Conservation (phyloP, 805 yeast genomes). For the Saccharomycopsis vini region DNA sequence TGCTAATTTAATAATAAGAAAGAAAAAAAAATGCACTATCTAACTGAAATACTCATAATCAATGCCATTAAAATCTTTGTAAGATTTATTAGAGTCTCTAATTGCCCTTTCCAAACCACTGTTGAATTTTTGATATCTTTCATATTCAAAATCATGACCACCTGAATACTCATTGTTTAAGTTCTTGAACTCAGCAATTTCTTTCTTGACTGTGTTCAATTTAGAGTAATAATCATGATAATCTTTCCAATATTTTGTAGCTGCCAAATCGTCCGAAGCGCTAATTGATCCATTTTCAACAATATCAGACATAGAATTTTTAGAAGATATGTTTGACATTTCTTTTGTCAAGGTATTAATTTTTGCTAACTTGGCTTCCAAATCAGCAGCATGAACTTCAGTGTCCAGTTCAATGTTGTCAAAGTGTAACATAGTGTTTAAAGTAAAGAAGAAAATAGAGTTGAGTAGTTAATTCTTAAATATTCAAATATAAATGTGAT, state of each 20-base stretch:
- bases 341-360: constrained; percentile 16
- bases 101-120: constrained; percentile 13
- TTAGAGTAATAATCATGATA: constrained; percentile 17
- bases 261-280: constrained; percentile 2
- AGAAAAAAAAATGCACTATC: no score
- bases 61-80: constrained; percentile 18
- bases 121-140: constrained; percentile 12
- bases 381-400: constrained; percentile 11
- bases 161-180: constrained; percentile 18
- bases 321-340: constrained; percentile 15
- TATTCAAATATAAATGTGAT: no score
- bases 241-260: constrained; percentile 18
- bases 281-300: background rate
- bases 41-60: constrained; percentile 15
- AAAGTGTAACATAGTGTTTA: no score
- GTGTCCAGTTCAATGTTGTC: no score
- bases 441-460: no score
- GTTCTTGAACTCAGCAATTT: constrained; percentile 16
- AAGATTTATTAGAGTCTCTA: constrained; percentile 16
- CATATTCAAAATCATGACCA: constrained; percentile 16
- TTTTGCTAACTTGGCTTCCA: constrained; percentile 16
- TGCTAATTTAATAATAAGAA: no score
- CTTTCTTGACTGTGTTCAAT: constrained; percentile 15
- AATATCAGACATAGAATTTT: background rate
- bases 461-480: no score